Evolutionary conservation across 2,329 filamentous ascomycete species (phyloP).

Genomic region (Fusarium setosum): DNA sequence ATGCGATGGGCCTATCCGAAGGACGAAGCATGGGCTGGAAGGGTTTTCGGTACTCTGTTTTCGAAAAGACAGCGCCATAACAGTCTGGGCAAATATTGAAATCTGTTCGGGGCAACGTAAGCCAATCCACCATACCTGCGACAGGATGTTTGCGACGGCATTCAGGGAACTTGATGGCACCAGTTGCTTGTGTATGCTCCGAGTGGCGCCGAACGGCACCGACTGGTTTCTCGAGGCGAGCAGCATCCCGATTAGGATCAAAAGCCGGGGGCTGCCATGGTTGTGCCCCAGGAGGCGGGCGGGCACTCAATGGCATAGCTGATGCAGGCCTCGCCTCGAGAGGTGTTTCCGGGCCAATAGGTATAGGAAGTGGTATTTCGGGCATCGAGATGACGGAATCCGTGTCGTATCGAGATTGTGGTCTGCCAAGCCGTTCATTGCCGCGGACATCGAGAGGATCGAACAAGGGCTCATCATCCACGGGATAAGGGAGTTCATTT

Average conservation of each 20-base stretch:
- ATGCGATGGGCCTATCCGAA: conserved; percentile 70
- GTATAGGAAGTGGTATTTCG: conserved; percentile 38
- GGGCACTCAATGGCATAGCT: conserved; percentile 40
- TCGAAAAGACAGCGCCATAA: conserved; percentile 75
- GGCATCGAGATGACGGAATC: conserved; percentile 39
- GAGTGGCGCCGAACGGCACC: conserved; percentile 65
- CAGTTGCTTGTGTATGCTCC: conserved; percentile 50
- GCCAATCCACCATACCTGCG: conserved; percentile 80
- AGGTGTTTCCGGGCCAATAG: conserved; percentile 37
- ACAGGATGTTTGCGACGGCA: conserved; percentile 76
- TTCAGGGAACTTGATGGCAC: conserved; percentile 65
- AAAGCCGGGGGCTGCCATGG: conserved; percentile 61
- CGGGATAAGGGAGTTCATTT: conserved; percentile 50
- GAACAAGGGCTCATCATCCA: conserved; percentile 47
- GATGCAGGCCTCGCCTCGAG: conserved; percentile 34
- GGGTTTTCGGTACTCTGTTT: conserved; percentile 73
- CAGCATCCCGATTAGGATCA: conserved; percentile 51
- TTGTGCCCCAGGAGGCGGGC: conserved; percentile 37
- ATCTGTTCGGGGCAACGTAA: conserved; percentile 76
- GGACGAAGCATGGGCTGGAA: conserved; percentile 71
- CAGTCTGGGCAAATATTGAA: conserved; percentile 89
- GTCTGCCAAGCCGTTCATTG: conserved; percentile 31
- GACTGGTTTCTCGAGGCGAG: conserved; percentile 52
- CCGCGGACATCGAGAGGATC: conserved; percentile 39
- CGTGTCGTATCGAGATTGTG: conserved; percentile 33